Evolutionary conservation across 257 asterid species (phyloP).

Genomic region (Petrea volubilis): DNA sequence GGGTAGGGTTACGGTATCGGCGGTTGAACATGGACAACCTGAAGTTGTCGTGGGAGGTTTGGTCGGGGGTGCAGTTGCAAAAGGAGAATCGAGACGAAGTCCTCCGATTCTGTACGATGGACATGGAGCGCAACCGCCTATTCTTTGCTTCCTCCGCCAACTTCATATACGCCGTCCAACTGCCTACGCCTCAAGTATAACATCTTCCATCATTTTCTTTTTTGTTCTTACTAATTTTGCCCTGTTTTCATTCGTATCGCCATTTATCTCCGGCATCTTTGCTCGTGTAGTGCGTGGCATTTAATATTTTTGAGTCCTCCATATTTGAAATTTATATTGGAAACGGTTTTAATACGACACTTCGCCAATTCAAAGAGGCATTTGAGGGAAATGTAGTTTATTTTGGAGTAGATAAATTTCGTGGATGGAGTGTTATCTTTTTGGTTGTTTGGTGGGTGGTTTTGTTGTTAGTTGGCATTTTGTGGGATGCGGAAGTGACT

Average conservation of each 20-base stretch:
- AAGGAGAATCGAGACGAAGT: slow-evolving; percentile 54
- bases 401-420: background rate
- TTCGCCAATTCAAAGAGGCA: background rate
- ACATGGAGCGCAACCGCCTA: slow-evolving; percentile 77
- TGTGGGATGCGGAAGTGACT: background rate
- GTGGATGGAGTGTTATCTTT: background rate
- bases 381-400: background rate
- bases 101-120: slow-evolving; percentile 62
- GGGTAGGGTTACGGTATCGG: background rate
- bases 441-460: background rate
- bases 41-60: slow-evolving; percentile 63
- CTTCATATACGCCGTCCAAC: slow-evolving; percentile 53
- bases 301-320: background rate
- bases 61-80: slow-evolving; percentile 46
- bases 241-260: background rate
- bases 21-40: slow-evolving; percentile 62
- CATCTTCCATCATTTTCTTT: background rate
- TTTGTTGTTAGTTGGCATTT: background rate
- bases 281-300: background rate
- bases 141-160: slow-evolving; percentile 78
- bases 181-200: slow-evolving; percentile 55
- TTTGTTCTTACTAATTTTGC: background rate
- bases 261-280: background rate
- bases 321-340: background rate
- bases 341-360: background rate